These are phyloP conservation scores for Pseudogymnoascus sp. DNA, from an alignment of 2,329 filamentous ascomycete genomes.

Conservation along the genomic window DNA sequence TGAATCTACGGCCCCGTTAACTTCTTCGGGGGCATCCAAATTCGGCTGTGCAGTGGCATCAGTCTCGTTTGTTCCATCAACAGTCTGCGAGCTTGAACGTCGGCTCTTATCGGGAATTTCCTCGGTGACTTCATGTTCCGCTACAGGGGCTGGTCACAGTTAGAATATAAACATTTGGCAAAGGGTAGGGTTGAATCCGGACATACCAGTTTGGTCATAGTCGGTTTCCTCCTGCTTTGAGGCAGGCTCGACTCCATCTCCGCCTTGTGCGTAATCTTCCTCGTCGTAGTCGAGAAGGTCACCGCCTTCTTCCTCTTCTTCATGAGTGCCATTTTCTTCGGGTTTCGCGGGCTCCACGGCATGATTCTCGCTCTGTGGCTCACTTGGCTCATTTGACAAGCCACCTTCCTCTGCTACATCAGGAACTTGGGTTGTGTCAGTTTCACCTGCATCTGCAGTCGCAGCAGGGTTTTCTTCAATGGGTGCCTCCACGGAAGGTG, in stretches of 20 bases:
- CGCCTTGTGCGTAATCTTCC: constrained; percentile 26
- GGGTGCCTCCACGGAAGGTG: background rate
- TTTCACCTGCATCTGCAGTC: constrained; percentile 3
- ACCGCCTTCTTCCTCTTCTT: constrained; percentile 26
- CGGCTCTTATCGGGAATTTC: constrained; percentile 18
- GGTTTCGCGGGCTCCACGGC: background rate
- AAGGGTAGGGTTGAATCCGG: constrained; percentile 10
- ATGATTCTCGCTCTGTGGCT: background rate
- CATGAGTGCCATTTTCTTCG: constrained; percentile 1
- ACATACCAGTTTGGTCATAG: constrained; percentile 14
- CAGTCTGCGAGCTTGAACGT: constrained; percentile 16
- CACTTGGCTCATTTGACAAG: background rate
- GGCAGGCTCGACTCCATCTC: background rate
- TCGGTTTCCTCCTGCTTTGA: constrained; percentile 15
- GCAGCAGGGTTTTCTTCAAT: constrained; percentile 8
- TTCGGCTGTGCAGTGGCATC: constrained; percentile 2
- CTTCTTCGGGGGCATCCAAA: background rate
- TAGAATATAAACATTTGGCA: constrained; percentile 22
- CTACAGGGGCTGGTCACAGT: constrained; percentile 19
- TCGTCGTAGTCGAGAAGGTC: constrained; percentile 45
- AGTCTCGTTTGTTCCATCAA: constrained; percentile 1
- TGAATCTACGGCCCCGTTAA: background rate
- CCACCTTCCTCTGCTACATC: background rate
- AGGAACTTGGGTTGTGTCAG: background rate
- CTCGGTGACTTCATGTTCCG: constrained; percentile 20